Percentiles rank a stretch among this genome's conserved stretches.
phyloP scores from a whole-genome alignment of 352 stramenopile genomes.

The Phytophthora lateralis region DNA sequence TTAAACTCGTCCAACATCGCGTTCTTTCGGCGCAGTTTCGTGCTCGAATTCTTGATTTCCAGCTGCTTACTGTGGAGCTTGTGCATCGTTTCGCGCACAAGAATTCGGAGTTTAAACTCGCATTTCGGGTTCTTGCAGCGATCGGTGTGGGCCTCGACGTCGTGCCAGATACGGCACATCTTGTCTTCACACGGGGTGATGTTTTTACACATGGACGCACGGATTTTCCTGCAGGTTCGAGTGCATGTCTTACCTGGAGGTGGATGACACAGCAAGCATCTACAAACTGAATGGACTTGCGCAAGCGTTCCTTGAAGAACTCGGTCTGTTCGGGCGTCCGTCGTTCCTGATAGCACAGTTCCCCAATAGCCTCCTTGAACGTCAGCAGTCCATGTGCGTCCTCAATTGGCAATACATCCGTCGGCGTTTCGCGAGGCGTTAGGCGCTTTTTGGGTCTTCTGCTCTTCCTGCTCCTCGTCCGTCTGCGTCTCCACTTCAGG shows the following conservation, averaged over 20 bases:
- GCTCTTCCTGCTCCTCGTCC: conserved; percentile 23
- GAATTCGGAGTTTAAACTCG: conserved; percentile 73
- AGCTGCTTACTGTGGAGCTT: conserved; percentile 64
- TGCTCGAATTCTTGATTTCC: conserved; percentile 40
- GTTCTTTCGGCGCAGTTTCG: conserved; percentile 45
- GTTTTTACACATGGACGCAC: conserved; percentile 64
- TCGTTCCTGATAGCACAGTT: conserved; percentile 64
- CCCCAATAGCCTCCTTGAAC: conserved; percentile 66
- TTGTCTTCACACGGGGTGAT: conserved; percentile 62
- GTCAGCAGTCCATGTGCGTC: conserved; percentile 48
- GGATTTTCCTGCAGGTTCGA: conserved; percentile 57
- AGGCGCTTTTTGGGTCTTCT: conserved; percentile 18
- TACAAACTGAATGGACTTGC: conserved; percentile 72
- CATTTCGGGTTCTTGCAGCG: conserved; percentile 64
- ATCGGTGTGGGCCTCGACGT: conserved; percentile 74
- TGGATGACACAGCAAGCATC: conserved; percentile 70
- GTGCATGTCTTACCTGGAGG: conserved; percentile 52
- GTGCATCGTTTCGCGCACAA: conserved; percentile 77
- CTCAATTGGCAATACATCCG: conserved; percentile 40
- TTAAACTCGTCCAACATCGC: conserved; percentile 40
- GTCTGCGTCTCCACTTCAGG: conserved; percentile 26
- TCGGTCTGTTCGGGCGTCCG: conserved; percentile 53
- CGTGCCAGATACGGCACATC: conserved; percentile 75
- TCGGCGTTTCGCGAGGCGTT: neutral
- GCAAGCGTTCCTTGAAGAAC: conserved; percentile 72